Conservation (phyloP, 352 stramenopile genomes). For the Plasmopara muralis region DNA sequence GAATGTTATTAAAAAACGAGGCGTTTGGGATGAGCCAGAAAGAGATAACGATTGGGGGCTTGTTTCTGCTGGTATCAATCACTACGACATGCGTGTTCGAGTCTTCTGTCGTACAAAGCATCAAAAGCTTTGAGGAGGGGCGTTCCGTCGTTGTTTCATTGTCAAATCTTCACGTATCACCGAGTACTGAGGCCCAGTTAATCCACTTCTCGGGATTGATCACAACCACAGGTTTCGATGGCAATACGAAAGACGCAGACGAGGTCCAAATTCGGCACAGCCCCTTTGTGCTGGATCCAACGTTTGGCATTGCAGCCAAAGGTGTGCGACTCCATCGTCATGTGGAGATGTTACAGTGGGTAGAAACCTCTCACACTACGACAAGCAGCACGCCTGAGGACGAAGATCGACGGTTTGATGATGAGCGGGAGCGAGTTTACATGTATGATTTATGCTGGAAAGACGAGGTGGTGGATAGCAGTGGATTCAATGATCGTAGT, state of each 20-base stretch:
- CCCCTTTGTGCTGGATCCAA: conserved; percentile 51
- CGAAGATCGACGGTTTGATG: conserved; percentile 38
- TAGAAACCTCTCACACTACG: conserved; percentile 62
- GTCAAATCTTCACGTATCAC: conserved; percentile 13
- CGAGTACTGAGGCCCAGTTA: conserved; percentile 24
- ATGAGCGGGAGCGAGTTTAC: conserved; percentile 59
- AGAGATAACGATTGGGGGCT: conserved; percentile 36
- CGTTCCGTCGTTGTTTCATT: conserved; percentile 26
- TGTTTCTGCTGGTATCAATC: conserved; percentile 44
- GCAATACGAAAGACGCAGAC: conserved; percentile 1
- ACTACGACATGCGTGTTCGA: conserved; percentile 51
- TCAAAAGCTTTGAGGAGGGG: conserved; percentile 47
- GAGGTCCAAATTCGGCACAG: conserved; percentile 24
- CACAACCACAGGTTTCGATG: conserved; percentile 21
- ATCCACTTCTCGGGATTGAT: conserved; percentile 50
- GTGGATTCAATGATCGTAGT: conserved; percentile 47
- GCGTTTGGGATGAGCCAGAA: conserved; percentile 22
- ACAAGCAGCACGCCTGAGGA: conserved; percentile 35
- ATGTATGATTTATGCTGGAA: conserved; percentile 65
- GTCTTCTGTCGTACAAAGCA: conserved; percentile 38
- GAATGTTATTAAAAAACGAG: too few relatives aligned
- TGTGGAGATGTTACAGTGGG: conserved; percentile 82
- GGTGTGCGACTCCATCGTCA: conserved; percentile 53
- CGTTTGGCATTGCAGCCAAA: conserved; percentile 58
- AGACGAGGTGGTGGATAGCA: conserved; percentile 44